phyloP scores from a whole-genome alignment of 768 basidiomycete species.

The Tricholoma saponaceum region DNA sequence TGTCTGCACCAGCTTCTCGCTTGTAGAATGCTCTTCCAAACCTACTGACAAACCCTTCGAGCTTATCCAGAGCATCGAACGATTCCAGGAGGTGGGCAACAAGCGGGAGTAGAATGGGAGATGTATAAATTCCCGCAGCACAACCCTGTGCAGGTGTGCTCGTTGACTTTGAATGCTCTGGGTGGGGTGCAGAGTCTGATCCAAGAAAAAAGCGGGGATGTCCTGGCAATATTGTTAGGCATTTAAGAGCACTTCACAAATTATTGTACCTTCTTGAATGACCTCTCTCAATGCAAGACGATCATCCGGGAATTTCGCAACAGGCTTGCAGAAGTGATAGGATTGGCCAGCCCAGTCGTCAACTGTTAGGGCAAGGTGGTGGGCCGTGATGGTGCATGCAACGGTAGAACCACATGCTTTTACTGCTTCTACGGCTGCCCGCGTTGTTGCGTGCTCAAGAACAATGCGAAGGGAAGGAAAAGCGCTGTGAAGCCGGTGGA shows the following conservation, averaged over 20 bases:
- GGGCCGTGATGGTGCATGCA: conserved; percentile 95
- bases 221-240: conserved; percentile 38
- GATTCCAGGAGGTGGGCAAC: conserved; percentile 86
- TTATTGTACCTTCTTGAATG: conserved; percentile 60
- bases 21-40: conserved; percentile 83
- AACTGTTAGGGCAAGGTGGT: conserved; percentile 90
- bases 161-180: conserved; percentile 60
- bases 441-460: conserved; percentile 93
- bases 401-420: conserved; percentile 76
- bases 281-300: conserved; percentile 76
- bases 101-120: conserved; percentile 86
- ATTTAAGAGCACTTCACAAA: background rate
- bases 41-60: conserved; percentile 75
- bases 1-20: conserved; percentile 22
- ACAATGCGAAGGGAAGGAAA: conserved; percentile 94
- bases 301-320: conserved; percentile 95
- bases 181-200: conserved; percentile 95
- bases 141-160: conserved; percentile 70
- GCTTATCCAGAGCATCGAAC: conserved; percentile 78
- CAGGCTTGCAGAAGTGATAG: conserved; percentile 96
- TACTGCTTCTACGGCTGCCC: conserved; percentile 85
- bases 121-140: conserved; percentile 96
- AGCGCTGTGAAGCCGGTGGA: conserved; percentile 70
- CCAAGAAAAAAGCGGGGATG: conserved; percentile 97
- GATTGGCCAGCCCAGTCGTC: conserved; percentile 97